These are phyloP conservation scores for Fusarium kyushuense DNA, from an alignment of 2,329 filamentous ascomycete species.

Conservation along the genomic window DNA sequence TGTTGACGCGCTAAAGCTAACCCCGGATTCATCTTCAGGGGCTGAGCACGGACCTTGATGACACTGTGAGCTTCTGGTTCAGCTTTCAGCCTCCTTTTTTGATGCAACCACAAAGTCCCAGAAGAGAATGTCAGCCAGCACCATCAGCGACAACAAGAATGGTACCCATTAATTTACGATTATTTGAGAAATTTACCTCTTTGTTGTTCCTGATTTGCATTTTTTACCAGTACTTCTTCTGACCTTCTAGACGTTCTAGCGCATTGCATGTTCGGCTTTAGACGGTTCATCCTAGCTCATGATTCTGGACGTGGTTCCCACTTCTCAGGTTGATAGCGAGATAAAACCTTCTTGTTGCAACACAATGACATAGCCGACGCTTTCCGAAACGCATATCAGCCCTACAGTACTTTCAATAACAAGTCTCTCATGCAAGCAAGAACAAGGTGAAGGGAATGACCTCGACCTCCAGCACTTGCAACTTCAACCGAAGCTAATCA, in stretches of 20 bases:
- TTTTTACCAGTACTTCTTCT: neutral
- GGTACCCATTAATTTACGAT: neutral
- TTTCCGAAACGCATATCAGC: conserved; percentile 8
- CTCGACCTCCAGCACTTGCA: neutral
- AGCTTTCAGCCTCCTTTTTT: neutral
- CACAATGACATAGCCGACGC: conserved; percentile 9
- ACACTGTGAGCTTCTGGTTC: conserved; percentile 9
- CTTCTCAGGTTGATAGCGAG: neutral
- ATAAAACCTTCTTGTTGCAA: neutral
- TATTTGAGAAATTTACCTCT: accelerated
- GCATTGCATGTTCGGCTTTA: conserved; percentile 23
- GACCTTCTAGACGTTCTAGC: neutral
- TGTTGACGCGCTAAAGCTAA: conserved; percentile 36
- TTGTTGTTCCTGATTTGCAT: accelerated
- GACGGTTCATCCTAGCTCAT: conserved; percentile 7
- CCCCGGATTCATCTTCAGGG: conserved; percentile 39
- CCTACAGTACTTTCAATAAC: neutral
- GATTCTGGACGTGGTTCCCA: neutral
- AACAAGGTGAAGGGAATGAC: neutral
- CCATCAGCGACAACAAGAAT: neutral
- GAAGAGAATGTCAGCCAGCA: neutral
- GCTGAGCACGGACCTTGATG: conserved; percentile 16
- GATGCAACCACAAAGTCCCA: neutral
- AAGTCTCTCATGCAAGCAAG: too few species aligned
- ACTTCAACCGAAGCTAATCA: neutral